phyloP scores from a whole-genome alignment of 768 basidiomycete genomes.

The Russula emetica region DNA sequence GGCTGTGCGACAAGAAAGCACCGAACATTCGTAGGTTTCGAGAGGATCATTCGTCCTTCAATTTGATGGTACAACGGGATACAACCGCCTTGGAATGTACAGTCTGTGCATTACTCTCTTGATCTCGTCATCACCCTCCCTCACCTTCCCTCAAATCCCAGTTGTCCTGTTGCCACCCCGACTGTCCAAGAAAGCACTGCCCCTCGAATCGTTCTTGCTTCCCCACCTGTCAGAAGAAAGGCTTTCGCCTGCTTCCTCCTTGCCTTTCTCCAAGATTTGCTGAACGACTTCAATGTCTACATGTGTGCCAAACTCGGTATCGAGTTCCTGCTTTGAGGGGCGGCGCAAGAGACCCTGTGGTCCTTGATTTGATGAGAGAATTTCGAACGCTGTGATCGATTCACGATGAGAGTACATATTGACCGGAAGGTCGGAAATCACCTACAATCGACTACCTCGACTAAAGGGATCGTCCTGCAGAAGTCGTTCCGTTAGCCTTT shows the following conservation, averaged over 20 bases:
- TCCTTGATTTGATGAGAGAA: slow-evolving; percentile 71
- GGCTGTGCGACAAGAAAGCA: background rate
- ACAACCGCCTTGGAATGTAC: background rate
- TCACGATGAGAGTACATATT: background rate
- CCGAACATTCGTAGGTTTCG: background rate
- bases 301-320: slow-evolving; percentile 60
- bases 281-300: slow-evolving; percentile 62
- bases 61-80: background rate
- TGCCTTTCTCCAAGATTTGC: slow-evolving; percentile 60
- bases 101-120: background rate
- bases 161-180: slow-evolving; percentile 22
- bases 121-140: background rate
- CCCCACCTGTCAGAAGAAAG: slow-evolving; percentile 33
- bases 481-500: background rate
- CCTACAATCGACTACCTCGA: slow-evolving; percentile 81
- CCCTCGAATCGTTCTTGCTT: slow-evolving; percentile 29
- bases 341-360: slow-evolving; percentile 69
- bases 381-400: slow-evolving; percentile 52
- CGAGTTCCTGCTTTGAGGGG: slow-evolving; percentile 81
- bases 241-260: slow-evolving; percentile 49
- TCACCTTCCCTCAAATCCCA: slow-evolving; percentile 15
- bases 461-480: slow-evolving; percentile 59
- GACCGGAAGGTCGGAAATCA: slow-evolving; percentile 16
- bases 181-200: slow-evolving; percentile 20
- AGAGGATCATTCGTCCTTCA: background rate